Percentiles rank a stretch among this genome's conserved stretches.
phyloP scores from a whole-genome alignment of 176 grass and related monocot species.

The Musa troglodytarum region DNA sequence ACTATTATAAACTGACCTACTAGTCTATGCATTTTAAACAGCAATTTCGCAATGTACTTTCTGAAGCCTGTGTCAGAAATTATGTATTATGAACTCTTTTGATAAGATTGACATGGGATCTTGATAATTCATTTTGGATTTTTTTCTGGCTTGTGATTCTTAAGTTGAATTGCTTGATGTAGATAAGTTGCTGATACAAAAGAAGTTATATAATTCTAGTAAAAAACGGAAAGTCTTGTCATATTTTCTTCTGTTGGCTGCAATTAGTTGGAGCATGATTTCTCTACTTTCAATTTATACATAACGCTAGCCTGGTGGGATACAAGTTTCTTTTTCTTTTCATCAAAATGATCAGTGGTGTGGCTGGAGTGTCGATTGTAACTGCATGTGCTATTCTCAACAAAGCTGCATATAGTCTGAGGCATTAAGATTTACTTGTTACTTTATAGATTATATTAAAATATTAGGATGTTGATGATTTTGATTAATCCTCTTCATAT shows the following conservation, averaged over 20 bases:
- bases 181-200: background rate
- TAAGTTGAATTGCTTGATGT: background rate
- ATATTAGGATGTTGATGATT: no score
- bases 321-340: no score
- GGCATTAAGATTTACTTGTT: no score
- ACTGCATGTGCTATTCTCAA: background rate
- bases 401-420: background rate
- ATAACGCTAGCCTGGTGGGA: no score
- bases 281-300: no score
- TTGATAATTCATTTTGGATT: background rate
- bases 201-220: background rate
- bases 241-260: no score
- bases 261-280: no score
- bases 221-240: no score
- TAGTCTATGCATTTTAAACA: no score
- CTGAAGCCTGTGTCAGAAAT: background rate
- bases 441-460: no score
- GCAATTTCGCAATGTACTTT: no score
- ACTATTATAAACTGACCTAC: no score
- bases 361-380: background rate
- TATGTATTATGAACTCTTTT: background rate
- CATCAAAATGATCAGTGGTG: background rate
- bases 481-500: background rate
- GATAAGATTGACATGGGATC: background rate
- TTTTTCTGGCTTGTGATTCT: background rate